Base-by-base conservation (phyloP, 129 eudicot species). In the Saussurea involucrata region DNA sequence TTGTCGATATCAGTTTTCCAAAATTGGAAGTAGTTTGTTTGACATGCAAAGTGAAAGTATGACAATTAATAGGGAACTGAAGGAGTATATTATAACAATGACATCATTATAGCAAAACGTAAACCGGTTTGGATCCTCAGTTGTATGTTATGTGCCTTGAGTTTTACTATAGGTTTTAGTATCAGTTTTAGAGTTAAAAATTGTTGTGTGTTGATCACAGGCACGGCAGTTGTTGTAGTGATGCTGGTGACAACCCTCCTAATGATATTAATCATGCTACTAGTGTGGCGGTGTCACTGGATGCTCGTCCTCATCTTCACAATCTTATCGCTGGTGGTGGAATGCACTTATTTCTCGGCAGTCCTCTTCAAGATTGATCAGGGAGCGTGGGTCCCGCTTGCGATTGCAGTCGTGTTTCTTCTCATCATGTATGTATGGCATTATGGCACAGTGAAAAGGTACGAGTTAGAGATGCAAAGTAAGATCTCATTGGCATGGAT, bases 371-470 rank as follows among this genome's bases (percentile, higher is more conserved):
- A 92, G 77, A 68, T 92, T 13, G 81, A 87, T 66, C 95, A 92
- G 68, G 97, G 98, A 4, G 98, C 92, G 3, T 93, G 98, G 98
- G 95, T 85, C 77, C 98, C 98, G 1, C 92, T 93, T 1, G 92
- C 85, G 55, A 88, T 93, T 17, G 92, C 98, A 10, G 92, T 89
- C 0, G 85, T 87, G 67, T 93, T 90, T 76, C 95, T 93, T 49
- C 40, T 90, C 81, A 80, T 93, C 81, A 93, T 93, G 98, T 86
- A 78, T 27, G 88, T 84, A 65, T 93, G 98, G 98, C 98, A 93
- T 63, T 93, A 90, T 15, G 95, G 97, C 11, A 90, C 97, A 8
- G 83, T 85, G 5, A 93, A 93, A 74, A 88, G 92, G 53, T 93
- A 93, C 12, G 91, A 90, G 63, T 85, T 93, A 68, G 98, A 93